These are phyloP conservation scores for Endoconidiophora laricicola DNA, from an alignment of 2,329 filamentous ascomycete genomes.

Conservation along the genomic window DNA sequence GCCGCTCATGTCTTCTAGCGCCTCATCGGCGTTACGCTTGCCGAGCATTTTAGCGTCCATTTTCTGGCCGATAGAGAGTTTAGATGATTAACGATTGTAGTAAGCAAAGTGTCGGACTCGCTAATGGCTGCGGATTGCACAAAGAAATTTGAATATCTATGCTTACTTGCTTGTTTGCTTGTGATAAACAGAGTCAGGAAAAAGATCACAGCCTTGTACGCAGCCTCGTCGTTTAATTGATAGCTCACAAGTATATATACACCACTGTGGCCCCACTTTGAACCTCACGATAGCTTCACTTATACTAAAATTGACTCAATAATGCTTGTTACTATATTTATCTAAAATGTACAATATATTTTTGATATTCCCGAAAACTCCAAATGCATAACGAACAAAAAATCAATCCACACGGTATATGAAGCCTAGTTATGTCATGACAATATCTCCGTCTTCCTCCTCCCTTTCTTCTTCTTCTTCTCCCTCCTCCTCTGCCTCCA, in stretches of 20 bases:
- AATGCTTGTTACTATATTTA: neutral
- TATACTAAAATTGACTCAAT: neutral
- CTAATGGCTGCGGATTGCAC: neutral
- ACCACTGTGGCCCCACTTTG: neutral
- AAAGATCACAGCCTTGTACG: slow-evolving; percentile 7
- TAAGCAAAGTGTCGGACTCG: neutral
- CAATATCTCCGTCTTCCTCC: slow-evolving; percentile 25
- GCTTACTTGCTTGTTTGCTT: neutral
- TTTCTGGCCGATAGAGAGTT: neutral
- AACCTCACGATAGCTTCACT: neutral
- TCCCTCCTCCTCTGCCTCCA: slow-evolving; percentile 17
- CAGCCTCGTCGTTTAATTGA: neutral
- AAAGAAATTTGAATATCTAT: neutral
- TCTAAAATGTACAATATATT: slow-evolving; percentile 6
- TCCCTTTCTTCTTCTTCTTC: slow-evolving; percentile 20
- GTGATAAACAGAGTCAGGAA: neutral
- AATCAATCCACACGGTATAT: neutral
- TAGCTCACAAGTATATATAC: neutral
- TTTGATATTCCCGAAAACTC: slow-evolving; percentile 9
- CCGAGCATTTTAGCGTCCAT: neutral
- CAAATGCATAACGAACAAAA: slow-evolving; percentile 4
- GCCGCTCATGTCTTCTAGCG: slow-evolving; percentile 33
- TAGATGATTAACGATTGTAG: neutral
- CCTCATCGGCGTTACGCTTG: slow-evolving; percentile 44
- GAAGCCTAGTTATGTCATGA: slow-evolving; percentile 21